Evolutionary conservation across 208 protist species (phyloP), one percentile per base, ranked within the genome.

Genomic region (Chromosphaera perkinsii): DNA sequence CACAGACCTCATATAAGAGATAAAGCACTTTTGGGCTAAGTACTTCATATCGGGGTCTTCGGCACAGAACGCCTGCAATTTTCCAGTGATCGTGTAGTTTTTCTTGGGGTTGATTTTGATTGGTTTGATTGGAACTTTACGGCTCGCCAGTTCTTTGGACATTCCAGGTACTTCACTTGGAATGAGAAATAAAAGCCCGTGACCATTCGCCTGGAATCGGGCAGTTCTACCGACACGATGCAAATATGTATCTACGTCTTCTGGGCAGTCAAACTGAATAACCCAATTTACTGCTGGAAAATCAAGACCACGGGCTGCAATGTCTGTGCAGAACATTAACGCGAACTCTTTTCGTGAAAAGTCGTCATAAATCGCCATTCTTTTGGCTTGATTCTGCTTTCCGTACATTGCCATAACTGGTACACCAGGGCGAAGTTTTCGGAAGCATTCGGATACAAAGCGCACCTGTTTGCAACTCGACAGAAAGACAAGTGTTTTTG

Each of bases 241-340:
- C 61, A 99, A 96, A 78, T 99, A 99, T 26, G 93, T 97, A 55
- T 94, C 83, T 31, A 90, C 91, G 67, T 93, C 91, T 37, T 97
- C 93, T 3, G 96, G 95, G 69, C 90, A 96, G 83, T 99, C 96
- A 49, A 95, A 86, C 84, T 98, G 94, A 42, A 99, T 69, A 0
- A 98, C 93, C 95, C 95, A 99, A 72, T 97, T 85, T 20, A 99
- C 94, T 1, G 85, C 70, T 32, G 93, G 92, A 66, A 99, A 98
- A 79, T 99, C 96, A 9, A 94, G 75, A 7, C 90, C 90, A 29
- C 89, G 69, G n/a, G 86, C 86, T 0, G 88, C 85, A 33, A 91
- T 69, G 72, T 91, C 87, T n/a, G 87, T 91, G 0, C 81, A 69
- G 56, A 90, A 80, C 29, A 91, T 40, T 29, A 7, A 85, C 48